Percentiles rank a stretch among this genome's conserved stretches.
These are phyloP conservation scores for Ogataea dorogensis DNA, from an alignment of 805 yeast genomes.

Conservation along the genomic window DNA sequence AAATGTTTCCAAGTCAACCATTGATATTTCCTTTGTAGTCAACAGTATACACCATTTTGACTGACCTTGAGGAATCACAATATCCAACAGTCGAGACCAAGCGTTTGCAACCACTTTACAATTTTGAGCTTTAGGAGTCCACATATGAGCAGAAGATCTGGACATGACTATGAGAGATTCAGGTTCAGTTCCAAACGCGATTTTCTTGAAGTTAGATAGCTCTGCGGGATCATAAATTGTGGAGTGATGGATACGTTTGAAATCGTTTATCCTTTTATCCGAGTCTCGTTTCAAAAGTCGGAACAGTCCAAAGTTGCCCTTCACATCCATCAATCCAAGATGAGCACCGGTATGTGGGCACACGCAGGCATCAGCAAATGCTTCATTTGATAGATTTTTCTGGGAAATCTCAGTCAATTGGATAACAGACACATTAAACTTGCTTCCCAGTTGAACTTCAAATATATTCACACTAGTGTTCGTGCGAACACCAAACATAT, in stretches of 20 bases:
- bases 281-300: slow-evolving; percentile 16
- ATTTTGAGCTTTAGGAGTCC: slow-evolving; percentile 32
- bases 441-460: slow-evolving; percentile 18
- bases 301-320: slow-evolving; percentile 52
- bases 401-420: slow-evolving; percentile 27
- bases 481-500: slow-evolving; percentile 32
- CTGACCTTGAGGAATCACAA: slow-evolving; percentile 29
- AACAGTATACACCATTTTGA: slow-evolving; percentile 48
- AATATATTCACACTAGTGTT: slow-evolving; percentile 30
- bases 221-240: slow-evolving; percentile 42
- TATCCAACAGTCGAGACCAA: slow-evolving; percentile 53
- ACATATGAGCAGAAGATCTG: slow-evolving; percentile 42
- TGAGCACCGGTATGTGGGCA: slow-evolving; percentile 40
- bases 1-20: slow-evolving; percentile 43
- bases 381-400: slow-evolving; percentile 20
- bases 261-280: slow-evolving; percentile 1
- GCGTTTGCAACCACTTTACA: slow-evolving; percentile 48
- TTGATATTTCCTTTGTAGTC: slow-evolving; percentile 64
- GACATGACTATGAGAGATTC: slow-evolving; percentile 37
- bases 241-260: slow-evolving; percentile 6
- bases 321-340: slow-evolving; percentile 47
- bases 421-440: slow-evolving; percentile 14
- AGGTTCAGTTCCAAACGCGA: slow-evolving; percentile 43
- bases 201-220: slow-evolving; percentile 53
- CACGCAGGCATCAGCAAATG: slow-evolving; percentile 42